Evolutionary conservation across 495 filamentous ascomycete genomes (phyloP), one percentile per base, ranked within the genome.

Genomic region (Margaritispora aquatica): DNA sequence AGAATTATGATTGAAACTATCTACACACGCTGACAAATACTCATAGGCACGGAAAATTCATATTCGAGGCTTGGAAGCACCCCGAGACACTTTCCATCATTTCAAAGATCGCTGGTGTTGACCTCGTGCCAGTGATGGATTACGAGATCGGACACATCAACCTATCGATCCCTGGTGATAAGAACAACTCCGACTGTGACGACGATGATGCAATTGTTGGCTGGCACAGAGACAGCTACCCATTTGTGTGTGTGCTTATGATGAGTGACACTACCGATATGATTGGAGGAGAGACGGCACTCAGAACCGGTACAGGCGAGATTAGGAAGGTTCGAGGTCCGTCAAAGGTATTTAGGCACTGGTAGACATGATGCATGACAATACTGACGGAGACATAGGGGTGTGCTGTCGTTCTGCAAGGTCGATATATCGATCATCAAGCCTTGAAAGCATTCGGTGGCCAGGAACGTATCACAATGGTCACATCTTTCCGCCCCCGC

Each of bases 241-340:
- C 87, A 0, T 89, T 89, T 61, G 87, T 90, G 21, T 89, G 87
- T 63, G 86, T 90, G 38, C 76, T 84, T 15, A 89, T 89, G 87
- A 79, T 89, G 52, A 87, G 84, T 56, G 87, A 90, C 65, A 84
- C 83, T 48, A 80, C 75, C 1, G 74, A 76, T 26, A 90, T 89
- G 87, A 73, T 86, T 27, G 87, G 86, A 34, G 87, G 87, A 7
- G 87, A 89, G 70, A 89, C 86, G 19, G 86, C 83, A 10, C 71
- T 89, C 27, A 74, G 77, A 51, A 88, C 79, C 2, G 84, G 78
- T 2, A 75, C 69, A 26, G 84, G 84, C 1, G 81, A 84, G 20
- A 75, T 88, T 26, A 72, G 85, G 66, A 88, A 88, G 71, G 82
- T 89, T 47, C 77, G 86, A 52, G 83, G 85, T 23, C 87, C 87